These are phyloP conservation scores for Centrapalus pauciflorus DNA, from an alignment of 129 eudicot species.

Conservation along the genomic window DNA sequence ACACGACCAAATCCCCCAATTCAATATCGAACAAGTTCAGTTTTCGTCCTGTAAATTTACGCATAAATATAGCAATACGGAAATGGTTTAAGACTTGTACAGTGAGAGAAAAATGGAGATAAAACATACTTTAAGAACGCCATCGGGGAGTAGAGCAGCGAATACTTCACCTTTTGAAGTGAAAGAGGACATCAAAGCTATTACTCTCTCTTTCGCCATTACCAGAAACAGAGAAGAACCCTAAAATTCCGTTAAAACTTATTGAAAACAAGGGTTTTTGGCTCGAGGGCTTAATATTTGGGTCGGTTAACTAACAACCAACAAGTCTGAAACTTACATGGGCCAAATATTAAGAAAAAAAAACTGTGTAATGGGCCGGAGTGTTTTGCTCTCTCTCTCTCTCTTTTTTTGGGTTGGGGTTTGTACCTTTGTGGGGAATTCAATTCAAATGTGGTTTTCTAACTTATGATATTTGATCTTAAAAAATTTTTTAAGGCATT, in stretches of 20 bases:
- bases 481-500: no score
- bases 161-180: constrained; percentile 42
- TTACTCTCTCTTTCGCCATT: constrained; percentile 31
- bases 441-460: no score
- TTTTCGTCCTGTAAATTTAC: not conserved
- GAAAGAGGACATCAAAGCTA: constrained; percentile 30
- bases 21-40: not conserved
- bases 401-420: no score
- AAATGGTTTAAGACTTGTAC: not conserved
- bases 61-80: not conserved
- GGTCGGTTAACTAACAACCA: not conserved
- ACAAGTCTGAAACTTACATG: not conserved
- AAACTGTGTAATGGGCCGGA: not conserved
- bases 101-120: not conserved
- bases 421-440: no score
- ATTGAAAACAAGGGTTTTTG: constrained; percentile 10
- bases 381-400: no score
- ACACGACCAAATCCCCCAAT: not conserved
- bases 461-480: no score
- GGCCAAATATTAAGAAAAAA: not conserved
- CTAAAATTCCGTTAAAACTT: constrained; percentile 2
- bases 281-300: constrained; percentile 12
- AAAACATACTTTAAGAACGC: constrained; percentile 36
- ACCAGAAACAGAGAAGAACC: constrained; percentile 20
- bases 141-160: constrained; percentile 29